A percentile compares a stretch with the other conserved stretches of the same genome.
Conservation (phyloP, 2,329 filamentous ascomycete genomes). For the Diaporthe ilicicola region DNA sequence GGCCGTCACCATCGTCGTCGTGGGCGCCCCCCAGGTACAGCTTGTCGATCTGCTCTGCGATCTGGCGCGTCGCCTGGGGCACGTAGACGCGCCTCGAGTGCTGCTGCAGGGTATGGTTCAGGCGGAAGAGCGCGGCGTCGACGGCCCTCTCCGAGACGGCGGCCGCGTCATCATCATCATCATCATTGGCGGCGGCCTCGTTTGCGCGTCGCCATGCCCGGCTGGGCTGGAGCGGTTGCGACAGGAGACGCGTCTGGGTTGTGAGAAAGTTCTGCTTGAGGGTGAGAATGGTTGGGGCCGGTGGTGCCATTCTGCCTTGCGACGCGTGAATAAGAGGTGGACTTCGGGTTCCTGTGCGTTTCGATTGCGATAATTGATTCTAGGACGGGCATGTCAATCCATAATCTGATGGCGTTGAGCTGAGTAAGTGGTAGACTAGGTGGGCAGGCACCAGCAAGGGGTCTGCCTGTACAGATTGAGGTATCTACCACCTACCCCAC, state of each 20-base stretch:
- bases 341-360: not conserved
- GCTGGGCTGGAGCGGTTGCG: constrained; percentile 65
- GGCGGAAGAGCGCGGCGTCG: constrained; percentile 63
- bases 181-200: constrained; percentile 47
- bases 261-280: constrained; percentile 72
- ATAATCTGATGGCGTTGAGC: not conserved
- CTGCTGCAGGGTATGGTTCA: constrained; percentile 70
- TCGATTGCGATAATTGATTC: not conserved
- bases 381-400: not conserved
- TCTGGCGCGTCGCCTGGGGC: constrained; percentile 73
- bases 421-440: not conserved
- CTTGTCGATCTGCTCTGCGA: constrained; percentile 76
- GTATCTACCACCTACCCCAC: no score
- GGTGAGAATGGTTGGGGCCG: constrained; percentile 64
- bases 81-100: constrained; percentile 73
- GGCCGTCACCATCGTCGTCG: constrained; percentile 40
- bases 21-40: constrained; percentile 63
- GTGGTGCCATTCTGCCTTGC: constrained; percentile 38
- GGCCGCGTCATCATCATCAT: constrained; percentile 6
- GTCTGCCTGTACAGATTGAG: not conserved
- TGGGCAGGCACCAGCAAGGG: not conserved
- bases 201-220: constrained; percentile 61
- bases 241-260: constrained; percentile 69
- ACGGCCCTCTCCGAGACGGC: constrained; percentile 57
- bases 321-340: not conserved